Conservation (phyloP, 257 asterid genomes). For the Penstemon eatonii region DNA sequence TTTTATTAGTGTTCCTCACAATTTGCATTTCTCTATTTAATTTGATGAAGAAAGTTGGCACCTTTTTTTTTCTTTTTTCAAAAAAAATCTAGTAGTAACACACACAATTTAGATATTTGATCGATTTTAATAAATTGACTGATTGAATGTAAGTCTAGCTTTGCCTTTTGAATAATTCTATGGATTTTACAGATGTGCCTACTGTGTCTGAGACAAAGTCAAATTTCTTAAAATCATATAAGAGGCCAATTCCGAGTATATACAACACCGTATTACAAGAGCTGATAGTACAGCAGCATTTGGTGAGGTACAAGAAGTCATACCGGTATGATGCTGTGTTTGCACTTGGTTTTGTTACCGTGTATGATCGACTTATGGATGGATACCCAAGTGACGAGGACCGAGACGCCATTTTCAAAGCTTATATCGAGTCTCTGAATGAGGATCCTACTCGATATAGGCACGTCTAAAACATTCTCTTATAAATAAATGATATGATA, state of each 20-base stretch:
- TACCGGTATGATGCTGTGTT: slow-evolving; percentile 81
- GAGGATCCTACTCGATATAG: slow-evolving; percentile 89
- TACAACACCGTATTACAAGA: slow-evolving; percentile 84
- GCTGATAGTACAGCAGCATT: slow-evolving; percentile 91
- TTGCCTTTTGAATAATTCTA: background rate
- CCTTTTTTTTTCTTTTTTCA: too few species aligned
- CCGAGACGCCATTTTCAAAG: slow-evolving; percentile 76
- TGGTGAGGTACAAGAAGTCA: slow-evolving; percentile 79
- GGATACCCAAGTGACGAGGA: slow-evolving; percentile 86
- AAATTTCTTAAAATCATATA: slow-evolving; percentile 81
- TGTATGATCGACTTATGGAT: slow-evolving; percentile 92
- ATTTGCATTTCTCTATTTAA: too few species aligned
- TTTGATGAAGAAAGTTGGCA: too few species aligned
- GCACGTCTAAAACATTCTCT: slow-evolving; percentile 34
- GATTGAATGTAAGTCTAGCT: too few species aligned
- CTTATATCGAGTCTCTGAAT: slow-evolving; percentile 73
- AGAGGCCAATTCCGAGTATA: slow-evolving; percentile 87
- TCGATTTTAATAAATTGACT: too few species aligned
- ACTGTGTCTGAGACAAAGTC: slow-evolving; percentile 79
- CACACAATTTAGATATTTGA: too few species aligned
- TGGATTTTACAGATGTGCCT: slow-evolving; percentile 60
- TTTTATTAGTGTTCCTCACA: too few species aligned
- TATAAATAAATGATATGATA: background rate
- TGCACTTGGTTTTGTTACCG: slow-evolving; percentile 92
- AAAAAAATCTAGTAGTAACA: too few species aligned